Evolutionary conservation across 371 early-diverging fungal genomes (phyloP), one percentile per base, ranked within the genome.

Genomic region (Mortierella sp.): DNA sequence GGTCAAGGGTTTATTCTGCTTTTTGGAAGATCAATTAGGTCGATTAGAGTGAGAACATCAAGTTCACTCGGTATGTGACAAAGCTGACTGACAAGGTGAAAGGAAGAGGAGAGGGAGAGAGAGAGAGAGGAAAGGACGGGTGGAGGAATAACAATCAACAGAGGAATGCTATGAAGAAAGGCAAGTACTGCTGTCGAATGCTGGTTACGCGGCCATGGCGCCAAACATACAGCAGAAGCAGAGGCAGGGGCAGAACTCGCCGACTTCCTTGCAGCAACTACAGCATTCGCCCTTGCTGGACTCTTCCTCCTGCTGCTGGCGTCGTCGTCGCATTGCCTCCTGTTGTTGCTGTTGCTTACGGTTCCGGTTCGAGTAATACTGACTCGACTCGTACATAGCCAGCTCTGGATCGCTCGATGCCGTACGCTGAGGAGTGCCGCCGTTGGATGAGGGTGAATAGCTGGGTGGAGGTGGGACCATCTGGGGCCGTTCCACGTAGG

Each of bases 211-310:
- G 3, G 74, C 83, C 16, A 70, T 48, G 14, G 71, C 83, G 9
- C 78, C 83, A 64, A 82, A 72, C 53, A 78, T 44, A 31, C 79
- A 82, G 55, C 83, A 82, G 64, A 82, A 82, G 63, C 83, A 82
- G 13, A 67, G n/a, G 53, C 83, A 78, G 2, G 83, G 83, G 53
- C 83, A 82, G 26, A 77, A 78, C 68, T 75, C 78, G 63, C 52
- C 76, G 9, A 71, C 13, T 1, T 74, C 75, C 55, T 77, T 82
- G 67, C 64, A 78, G 58, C 83, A 82, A 2, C 64, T 45, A 45
- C 83, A 82, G 19, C 77, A 71, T 24, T 74, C 78, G 26, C 55
- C 67, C 11, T 77, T 58, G 11, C 65, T 66, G 5, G 68, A 47
- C 16, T 69, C 58, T n/a, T 73, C 68, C 43, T 77, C 70, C 22